Evolutionary conservation across 1,284 basidiomycete species (phyloP).

Genomic region (Porogramme epimiltina): DNA sequence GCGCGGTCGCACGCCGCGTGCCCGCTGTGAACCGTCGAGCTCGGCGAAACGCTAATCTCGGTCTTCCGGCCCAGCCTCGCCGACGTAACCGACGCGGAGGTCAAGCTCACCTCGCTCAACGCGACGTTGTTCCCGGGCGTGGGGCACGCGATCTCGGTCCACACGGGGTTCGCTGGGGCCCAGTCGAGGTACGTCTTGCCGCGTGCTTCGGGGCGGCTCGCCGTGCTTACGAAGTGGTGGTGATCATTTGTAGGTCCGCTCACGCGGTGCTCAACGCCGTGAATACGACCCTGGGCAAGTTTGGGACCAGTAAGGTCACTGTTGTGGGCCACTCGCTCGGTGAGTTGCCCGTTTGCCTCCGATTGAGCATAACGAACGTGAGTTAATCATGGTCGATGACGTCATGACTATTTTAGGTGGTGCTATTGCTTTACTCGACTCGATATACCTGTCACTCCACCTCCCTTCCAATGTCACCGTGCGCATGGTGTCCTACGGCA

Average conservation of each 20-base stretch:
- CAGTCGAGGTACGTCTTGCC: constrained; percentile 47
- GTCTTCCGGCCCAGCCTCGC: constrained; percentile 23
- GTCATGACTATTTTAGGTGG: constrained; percentile 28
- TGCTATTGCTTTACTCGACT: constrained; percentile 47
- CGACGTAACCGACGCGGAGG: constrained; percentile 44
- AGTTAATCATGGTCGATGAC: not conserved
- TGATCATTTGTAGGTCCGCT: constrained; percentile 25
- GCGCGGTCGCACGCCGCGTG: not conserved
- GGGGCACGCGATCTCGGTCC: constrained; percentile 43
- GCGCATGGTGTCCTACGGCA: constrained; percentile 43
- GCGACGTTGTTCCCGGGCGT: constrained; percentile 54
- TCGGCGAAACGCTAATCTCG: not conserved
- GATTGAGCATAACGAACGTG: no score
- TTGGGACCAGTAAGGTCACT: constrained; percentile 32
- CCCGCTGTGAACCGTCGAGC: not conserved
- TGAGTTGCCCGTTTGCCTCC: constrained; percentile 20
- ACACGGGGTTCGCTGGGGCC: constrained; percentile 50
- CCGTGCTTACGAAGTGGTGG: not conserved
- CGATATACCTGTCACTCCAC: constrained; percentile 46
- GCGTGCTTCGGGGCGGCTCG: not conserved
- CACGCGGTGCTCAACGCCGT: constrained; percentile 36
- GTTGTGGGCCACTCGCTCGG: constrained; percentile 43
- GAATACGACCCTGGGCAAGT: constrained; percentile 28
- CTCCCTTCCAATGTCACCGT: constrained; percentile 38
- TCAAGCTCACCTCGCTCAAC: constrained; percentile 40